Evolutionary conservation across 306 rosid genomes (phyloP).

Genomic region (Boehmeria nivea): DNA sequence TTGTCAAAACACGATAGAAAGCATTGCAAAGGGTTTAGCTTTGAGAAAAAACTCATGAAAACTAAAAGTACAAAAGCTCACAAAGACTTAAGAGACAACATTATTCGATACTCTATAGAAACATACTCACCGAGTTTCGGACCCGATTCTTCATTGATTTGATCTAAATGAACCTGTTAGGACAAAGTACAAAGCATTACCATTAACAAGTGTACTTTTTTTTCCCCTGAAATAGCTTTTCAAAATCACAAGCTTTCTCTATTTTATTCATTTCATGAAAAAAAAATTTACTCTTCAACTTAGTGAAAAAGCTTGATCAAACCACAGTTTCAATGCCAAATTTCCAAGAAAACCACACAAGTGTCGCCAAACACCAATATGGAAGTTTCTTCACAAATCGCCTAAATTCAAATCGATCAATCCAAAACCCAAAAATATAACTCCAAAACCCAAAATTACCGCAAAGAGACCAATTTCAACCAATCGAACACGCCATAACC

Average conservation of each 20-base stretch:
- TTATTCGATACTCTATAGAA: too few relatives aligned
- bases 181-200: conserved; percentile 9
- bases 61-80: too few relatives aligned
- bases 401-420: not conserved
- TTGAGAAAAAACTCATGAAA: not conserved
- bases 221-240: too few relatives aligned
- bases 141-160: conserved; percentile 32
- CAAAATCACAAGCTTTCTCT: too few relatives aligned
- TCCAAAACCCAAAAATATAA: not conserved
- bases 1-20: not conserved
- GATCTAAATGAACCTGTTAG: conserved; percentile 48
- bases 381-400: not conserved
- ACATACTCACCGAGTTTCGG: conserved; percentile 53
- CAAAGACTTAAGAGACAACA: too few relatives aligned
- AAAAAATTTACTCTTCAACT: too few relatives aligned
- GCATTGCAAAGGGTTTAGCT: not conserved
- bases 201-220: not conserved
- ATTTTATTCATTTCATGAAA: too few relatives aligned
- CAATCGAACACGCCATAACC: not conserved
- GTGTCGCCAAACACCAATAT: not conserved
- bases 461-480: not conserved
- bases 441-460: not conserved
- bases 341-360: not conserved
- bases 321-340: not conserved
- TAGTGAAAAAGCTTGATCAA: not conserved